Base-by-base conservation (phyloP, 2,329 filamentous ascomycete species). In the Colletotrichum ledebouriae region DNA sequence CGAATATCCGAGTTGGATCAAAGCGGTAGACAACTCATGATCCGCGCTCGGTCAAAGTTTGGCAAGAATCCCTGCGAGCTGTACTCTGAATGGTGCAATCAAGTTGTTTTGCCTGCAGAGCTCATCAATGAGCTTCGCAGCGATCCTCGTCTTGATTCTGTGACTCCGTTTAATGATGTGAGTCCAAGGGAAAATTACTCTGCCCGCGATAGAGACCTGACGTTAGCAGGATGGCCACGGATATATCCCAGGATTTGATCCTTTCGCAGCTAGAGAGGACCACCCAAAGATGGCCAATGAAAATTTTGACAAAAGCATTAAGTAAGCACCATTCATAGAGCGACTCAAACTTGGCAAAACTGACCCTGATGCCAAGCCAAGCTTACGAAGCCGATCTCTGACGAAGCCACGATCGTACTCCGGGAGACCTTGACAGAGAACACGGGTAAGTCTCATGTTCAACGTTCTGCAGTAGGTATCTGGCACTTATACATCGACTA, bases 401-500 rank as follows among this genome's bases (percentile, higher is more conserved):
- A 64, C 7, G 60, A 59, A n/a, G 53, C 60, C 2, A 55, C 64
- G 1, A 41, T 49, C 7, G 39, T 39, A 9, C 20, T 67, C 17
- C 25, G 47, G 1, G 25, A 64, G 4, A 25, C 60, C 53, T 29
- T 6, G 53, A 74, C 20, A 46, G 65, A 10, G 59, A 70, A 17
- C 73, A 72, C 71, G 52, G 70, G 49, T 42, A 70, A 15, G 70
- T 22, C 22, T 22, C 3, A 4, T 2, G 22, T 22, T 22, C 22
- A 22, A 22, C 22, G 22, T 22, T 22, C 22, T 22, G 22, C 22
- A 2, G 22, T 22, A 22, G 4, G 22, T 22, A 22, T 22, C 22
- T 22, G 22, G 22, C 22, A 22, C 63, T 5, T 41, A 63, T 3
- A n/a, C 59, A 4, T 22, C 22, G 12, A 69, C n/a, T 72, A 70